Evolutionary conservation across 371 early-diverging fungal genomes (phyloP), one percentile per base, ranked within the genome.

Genomic region (Mucor racemosus): DNA sequence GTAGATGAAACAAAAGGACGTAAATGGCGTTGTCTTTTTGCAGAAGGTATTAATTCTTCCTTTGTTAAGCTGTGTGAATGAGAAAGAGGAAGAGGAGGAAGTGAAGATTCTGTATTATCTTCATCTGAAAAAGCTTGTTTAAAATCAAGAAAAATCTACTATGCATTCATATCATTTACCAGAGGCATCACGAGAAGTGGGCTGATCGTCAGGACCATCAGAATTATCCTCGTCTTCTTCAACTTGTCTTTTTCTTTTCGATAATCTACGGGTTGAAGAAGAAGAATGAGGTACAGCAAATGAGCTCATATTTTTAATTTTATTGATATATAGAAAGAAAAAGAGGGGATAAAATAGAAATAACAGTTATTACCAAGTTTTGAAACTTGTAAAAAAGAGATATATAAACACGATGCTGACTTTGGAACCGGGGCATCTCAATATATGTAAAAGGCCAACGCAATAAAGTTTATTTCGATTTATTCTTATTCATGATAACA

Each of bases 101-200:
- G n/a, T n/a, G 62, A 72, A 13, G 46, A 33, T 14, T 74, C 74
- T 40, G 71, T 64, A n/a, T 70, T 74, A 55, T 74, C 74, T 48
- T 74, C 71, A 58, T 74, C 74, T 74, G 38, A 38, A 38, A 36
- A 9, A 9, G 7, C 1, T 9, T 38, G 38, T 38, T 7, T 38
- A 38, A 9, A 38, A 38, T 9, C 4, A 38, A 11, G 38, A 7
- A 7, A 9, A 11, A 17, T 41, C 11, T 26, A 34, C 19, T n/a
- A 26, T 31, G 5, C 33, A 13, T 5, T 26, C 31, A 53, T 53
- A 44, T 39, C 38, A 66, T 74, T 26, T 26, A 74, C 74, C 74
- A 46, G 74, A 70, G 14, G 74, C 71, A 57, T 70, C 74, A 19
- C 74, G 74, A 35, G 74, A 74, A 13, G 66, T 67, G 41, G 74